These are phyloP conservation scores for Phoenix roebelenii DNA, from an alignment of 176 grass and related monocot species.

Conservation along the genomic window DNA sequence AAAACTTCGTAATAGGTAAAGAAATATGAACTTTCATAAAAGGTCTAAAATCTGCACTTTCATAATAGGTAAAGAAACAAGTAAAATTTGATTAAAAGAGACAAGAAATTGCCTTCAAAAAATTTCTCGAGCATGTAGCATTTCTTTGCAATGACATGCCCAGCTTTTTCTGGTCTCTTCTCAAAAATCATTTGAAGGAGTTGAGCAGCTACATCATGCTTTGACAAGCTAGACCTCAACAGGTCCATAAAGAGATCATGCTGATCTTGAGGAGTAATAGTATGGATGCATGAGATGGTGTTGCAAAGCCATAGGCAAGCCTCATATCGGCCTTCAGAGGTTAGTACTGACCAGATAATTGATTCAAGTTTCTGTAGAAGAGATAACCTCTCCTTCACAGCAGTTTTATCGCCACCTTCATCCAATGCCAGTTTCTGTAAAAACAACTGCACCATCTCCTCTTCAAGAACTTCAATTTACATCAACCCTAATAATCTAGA, in stretches of 20 bases:
- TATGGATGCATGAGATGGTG: conserved; percentile 60
- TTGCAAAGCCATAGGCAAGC: conserved; percentile 63
- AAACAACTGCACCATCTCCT: conserved; percentile 50
- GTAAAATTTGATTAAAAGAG: neutral
- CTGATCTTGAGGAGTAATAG: conserved; percentile 31
- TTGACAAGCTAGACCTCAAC: conserved; percentile 47
- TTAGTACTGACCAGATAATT: conserved; percentile 49
- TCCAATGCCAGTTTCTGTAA: conserved; percentile 27
- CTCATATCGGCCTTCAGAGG: conserved; percentile 42
- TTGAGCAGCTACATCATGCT: conserved; percentile 36
- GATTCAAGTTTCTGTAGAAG: conserved; percentile 42
- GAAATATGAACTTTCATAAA: too few species aligned
- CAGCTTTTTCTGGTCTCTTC: conserved; percentile 39
- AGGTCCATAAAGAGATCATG: conserved; percentile 42
- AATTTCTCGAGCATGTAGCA: conserved; percentile 63
- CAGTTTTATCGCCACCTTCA: conserved; percentile 14
- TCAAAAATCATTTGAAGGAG: conserved; percentile 79
- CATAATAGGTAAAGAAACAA: too few species aligned
- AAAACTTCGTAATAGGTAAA: too few species aligned
- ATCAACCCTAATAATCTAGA: too few species aligned
- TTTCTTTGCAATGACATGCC: conserved; percentile 48
- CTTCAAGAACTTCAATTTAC: too few species aligned
- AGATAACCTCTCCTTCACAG: conserved; percentile 34
- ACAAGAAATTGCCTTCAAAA: conserved; percentile 44
- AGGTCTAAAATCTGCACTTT: too few species aligned